Percentiles rank a stretch among this genome's conserved stretches.
phyloP scores from a whole-genome alignment of 2,329 filamentous ascomycete species.

The Fusarium pseudonygamai region DNA sequence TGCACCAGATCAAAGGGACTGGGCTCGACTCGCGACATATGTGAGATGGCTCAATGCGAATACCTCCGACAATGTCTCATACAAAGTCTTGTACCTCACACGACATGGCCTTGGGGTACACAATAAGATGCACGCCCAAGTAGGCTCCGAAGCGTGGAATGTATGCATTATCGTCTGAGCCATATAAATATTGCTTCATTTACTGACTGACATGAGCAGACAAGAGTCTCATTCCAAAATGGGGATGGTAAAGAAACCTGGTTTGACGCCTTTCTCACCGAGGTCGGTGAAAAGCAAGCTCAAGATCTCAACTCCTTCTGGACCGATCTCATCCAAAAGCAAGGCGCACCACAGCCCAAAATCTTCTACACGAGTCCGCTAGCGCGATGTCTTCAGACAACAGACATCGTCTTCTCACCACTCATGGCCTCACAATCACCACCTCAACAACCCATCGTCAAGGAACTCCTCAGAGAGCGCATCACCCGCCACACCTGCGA shows the following conservation, averaged over 20 bases:
- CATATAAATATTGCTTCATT: neutral
- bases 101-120: slow-evolving; percentile 66
- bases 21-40: slow-evolving; percentile 61
- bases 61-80: slow-evolving; percentile 54
- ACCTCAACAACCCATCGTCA: slow-evolving; percentile 62
- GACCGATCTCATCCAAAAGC: slow-evolving; percentile 52
- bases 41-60: slow-evolving; percentile 57
- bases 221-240: slow-evolving; percentile 51
- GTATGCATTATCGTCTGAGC: slow-evolving; percentile 36
- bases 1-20: slow-evolving; percentile 53
- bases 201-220: slow-evolving; percentile 35
- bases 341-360: slow-evolving; percentile 62
- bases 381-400: slow-evolving; percentile 67
- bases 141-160: slow-evolving; percentile 67
- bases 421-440: slow-evolving; percentile 49
- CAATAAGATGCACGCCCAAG: slow-evolving; percentile 62
- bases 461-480: slow-evolving; percentile 67
- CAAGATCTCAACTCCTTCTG: slow-evolving; percentile 62
- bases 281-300: slow-evolving; percentile 63
- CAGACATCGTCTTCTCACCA: slow-evolving; percentile 58
- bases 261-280: slow-evolving; percentile 60
- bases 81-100: slow-evolving; percentile 64
- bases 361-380: slow-evolving; percentile 67
- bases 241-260: slow-evolving; percentile 52
- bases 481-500: slow-evolving; percentile 71